Evolutionary conservation across 2,329 filamentous ascomycete genomes (phyloP), one percentile per base, ranked within the genome.

Genomic region (Sordariomycetes sp.): DNA sequence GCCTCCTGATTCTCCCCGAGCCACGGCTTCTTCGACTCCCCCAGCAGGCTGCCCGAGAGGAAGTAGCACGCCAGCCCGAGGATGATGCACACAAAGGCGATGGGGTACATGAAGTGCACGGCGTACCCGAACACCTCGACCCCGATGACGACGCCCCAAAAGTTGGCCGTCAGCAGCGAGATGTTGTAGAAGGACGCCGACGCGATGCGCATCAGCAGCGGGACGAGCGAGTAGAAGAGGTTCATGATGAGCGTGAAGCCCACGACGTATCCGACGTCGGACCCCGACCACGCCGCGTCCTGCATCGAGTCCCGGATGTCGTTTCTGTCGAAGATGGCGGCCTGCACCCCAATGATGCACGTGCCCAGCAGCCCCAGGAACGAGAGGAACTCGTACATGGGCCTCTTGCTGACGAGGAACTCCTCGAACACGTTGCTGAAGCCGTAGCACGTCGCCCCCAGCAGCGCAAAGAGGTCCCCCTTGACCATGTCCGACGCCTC

Each of bases 141-240:
- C 54, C 94, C 94, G 64, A 99, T 92, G 63, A 95, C 87, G 61
- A 95, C 87, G 62, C 90, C 91, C 94, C 94, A 99, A 74, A 97
- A 97, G 73, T 95, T 96, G 64, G 85, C 89, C 2, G 94, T 97
- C 60, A 99, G 77, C 62, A 99, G 76, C 8, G 87, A 92, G 65
- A 97, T 95, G 71, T 99, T 95, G 76, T 96, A 95, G 73, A 99
- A 96, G 22, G 91, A 92, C 2, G 94, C 94, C 17, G 83, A 88
- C 32, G 87, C 87, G 74, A 97, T 87, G 62, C 94, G 89, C 72
- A 97, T 85, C 61, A 99, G 79, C 57, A 97, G 74, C 0, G 94
- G 94, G 0, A 88, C 90, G 2, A 94, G 76, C 8, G 85, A 84
- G 76, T 99, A 99, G 73, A 99, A 99, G 59, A 94, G 73, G 57